Evolutionary conservation across 208 protist genomes (phyloP).

Genomic region (Crithidia expoeki): DNA sequence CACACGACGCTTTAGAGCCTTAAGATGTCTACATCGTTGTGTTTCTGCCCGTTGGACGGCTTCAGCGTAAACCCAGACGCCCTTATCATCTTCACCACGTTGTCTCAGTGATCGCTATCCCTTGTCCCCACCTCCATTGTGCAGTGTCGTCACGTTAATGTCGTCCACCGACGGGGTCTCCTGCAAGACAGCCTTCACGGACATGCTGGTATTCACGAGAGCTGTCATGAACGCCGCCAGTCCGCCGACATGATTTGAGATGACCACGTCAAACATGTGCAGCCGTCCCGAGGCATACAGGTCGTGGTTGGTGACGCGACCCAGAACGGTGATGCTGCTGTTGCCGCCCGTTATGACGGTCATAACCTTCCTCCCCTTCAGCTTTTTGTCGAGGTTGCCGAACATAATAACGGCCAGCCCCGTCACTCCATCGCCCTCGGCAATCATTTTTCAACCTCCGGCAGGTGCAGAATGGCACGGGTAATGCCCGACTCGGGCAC

Average conservation of each 20-base stretch:
- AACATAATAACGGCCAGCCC: constrained; percentile 78
- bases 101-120: constrained; percentile 43
- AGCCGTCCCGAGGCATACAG: constrained; percentile 76
- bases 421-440: constrained; percentile 85
- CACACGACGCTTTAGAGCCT: constrained; percentile 54
- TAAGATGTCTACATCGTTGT: constrained; percentile 45
- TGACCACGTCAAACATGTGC: constrained; percentile 68
- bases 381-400: constrained; percentile 50
- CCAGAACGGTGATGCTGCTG: constrained; percentile 90
- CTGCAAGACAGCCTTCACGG: constrained; percentile 81
- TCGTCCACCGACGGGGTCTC: constrained; percentile 77
- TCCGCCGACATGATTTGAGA: constrained; percentile 87
- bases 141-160: constrained; percentile 49
- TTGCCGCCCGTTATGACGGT: constrained; percentile 90
- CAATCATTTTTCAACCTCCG: constrained; percentile 91
- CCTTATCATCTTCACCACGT: constrained; percentile 38
- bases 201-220: constrained; percentile 59
- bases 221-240: constrained; percentile 55
- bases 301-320: constrained; percentile 86
- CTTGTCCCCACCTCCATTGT: constrained; percentile 65
- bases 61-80: constrained; percentile 44
- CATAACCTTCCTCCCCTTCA: constrained; percentile 77
- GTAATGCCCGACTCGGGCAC: constrained; percentile 82
- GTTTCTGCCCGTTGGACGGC: constrained; percentile 42
- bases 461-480: constrained; percentile 80